Base-by-base conservation (phyloP, 2,329 filamentous ascomycete genomes). In the Scedosporium apiospermum region DNA sequence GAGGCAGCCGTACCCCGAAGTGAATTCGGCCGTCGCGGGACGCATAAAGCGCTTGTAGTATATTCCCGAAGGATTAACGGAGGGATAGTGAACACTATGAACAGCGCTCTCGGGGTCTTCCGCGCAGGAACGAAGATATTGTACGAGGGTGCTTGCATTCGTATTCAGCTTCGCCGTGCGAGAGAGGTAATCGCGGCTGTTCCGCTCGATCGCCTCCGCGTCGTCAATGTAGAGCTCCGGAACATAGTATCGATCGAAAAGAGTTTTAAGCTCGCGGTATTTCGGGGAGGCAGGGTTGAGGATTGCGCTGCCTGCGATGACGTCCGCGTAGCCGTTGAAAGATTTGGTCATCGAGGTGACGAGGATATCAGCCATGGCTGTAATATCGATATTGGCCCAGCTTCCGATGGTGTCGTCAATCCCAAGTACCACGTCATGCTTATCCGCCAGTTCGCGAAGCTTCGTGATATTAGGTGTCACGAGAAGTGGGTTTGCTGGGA, bases 261-360 rank as follows among this genome's bases (percentile, higher is more conserved):
- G 41, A 68, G 71, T 7, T 42, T 65, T 62, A 9, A 84, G 70
- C 23, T 68, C 63, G 2, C 64, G 5, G 67, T 83, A 78, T 61
- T 75, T 71, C 2, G 67, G 65, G 0, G 78, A 80, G 3, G 73
- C 67, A 0, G 80, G 80, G 67, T 82, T 82, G 51, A 85, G 72
- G 53, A 79, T 74, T 18, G 76, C 66, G 60, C 77, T 78, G 21
- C 79, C 83, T 42, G 73, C 82, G 73, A 85, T 79, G 58, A 81
- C 78, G 66, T 87, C 77, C 21, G 81, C 76, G 64, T 78, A 78
- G 14, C 84, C 84, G 64, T 73, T 82, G 67, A 87, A 86, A 2
- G 77, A 76, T 69, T 86, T 86, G 18, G 82, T 85, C 16, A 85
- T 73, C 23, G 77, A 80, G 0, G 79, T 79, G 16, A 82, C 66